Conservation (phyloP, 768 basidiomycete species). For the Coprinopsis marcescibilis region DNA sequence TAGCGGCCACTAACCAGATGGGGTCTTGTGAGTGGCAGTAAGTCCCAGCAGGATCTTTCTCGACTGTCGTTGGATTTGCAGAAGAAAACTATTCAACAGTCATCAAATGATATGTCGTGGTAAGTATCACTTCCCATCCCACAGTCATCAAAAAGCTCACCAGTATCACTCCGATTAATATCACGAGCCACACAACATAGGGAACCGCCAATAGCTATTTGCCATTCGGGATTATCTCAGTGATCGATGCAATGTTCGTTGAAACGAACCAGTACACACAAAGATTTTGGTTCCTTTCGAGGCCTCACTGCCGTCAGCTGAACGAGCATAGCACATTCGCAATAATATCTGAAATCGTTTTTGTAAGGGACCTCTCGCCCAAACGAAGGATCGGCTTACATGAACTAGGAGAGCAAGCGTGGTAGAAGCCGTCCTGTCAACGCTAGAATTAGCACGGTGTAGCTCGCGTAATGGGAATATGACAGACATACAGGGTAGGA, state of each 20-base stretch:
- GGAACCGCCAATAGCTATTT: conserved; percentile 22
- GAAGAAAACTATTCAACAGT: conserved; percentile 17
- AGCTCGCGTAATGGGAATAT: background rate
- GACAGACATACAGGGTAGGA: conserved; percentile 23
- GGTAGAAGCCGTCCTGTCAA: conserved; percentile 21
- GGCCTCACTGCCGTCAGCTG: conserved; percentile 15
- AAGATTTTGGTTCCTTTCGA: conserved; percentile 14
- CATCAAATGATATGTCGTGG: background rate
- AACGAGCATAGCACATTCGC: conserved; percentile 19
- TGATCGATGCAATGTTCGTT: too few species aligned
- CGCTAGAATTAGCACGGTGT: background rate
- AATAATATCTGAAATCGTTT: conserved; percentile 20
- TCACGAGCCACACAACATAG: conserved; percentile 21
- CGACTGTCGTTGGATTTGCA: conserved; percentile 17
- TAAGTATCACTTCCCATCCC: background rate
- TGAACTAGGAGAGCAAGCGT: conserved; percentile 26
- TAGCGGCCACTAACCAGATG: conserved; percentile 13
- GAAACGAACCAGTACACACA: too few species aligned
- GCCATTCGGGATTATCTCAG: too few species aligned
- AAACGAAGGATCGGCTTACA: conserved; percentile 13
- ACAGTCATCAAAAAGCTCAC: conserved; percentile 10
- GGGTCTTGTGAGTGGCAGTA: conserved; percentile 24
- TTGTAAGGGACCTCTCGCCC: background rate
- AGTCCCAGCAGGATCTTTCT: conserved; percentile 22
- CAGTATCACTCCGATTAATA: conserved; percentile 20